phyloP scores from a whole-genome alignment of 164 flowering plant genomes.

The Platanus orientalis region DNA sequence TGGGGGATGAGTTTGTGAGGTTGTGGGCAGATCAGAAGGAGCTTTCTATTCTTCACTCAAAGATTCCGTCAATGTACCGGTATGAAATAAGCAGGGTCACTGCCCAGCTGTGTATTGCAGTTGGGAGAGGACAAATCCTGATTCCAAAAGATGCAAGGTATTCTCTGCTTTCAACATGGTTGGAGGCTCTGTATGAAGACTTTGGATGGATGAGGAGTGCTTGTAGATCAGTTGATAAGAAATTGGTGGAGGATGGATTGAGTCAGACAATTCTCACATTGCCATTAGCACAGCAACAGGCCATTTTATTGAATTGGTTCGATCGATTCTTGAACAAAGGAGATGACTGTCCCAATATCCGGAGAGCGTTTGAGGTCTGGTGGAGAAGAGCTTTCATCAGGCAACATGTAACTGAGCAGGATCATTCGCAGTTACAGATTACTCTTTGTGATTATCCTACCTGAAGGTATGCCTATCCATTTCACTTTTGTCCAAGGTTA shows the following conservation, averaged over 20 bases:
- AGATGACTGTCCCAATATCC: constrained; percentile 86
- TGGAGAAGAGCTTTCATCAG: constrained; percentile 87
- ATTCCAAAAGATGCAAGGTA: constrained; percentile 59
- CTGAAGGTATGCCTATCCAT: constrained; percentile 16
- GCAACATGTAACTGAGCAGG: constrained; percentile 36
- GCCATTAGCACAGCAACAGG: constrained; percentile 69
- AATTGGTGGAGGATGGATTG: constrained; percentile 78
- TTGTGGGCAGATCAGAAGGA: constrained; percentile 92
- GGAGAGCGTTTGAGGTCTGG: constrained; percentile 89
- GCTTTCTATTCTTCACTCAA: constrained; percentile 74
- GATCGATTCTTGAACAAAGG: constrained; percentile 72
- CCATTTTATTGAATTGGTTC: constrained; percentile 70
- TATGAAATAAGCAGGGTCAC: constrained; percentile 83
- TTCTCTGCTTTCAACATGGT: constrained; percentile 70
- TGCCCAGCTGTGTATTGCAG: constrained; percentile 73
- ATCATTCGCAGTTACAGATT: constrained; percentile 50
- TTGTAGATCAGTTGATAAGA: constrained; percentile 60
- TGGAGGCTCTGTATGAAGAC: constrained; percentile 83
- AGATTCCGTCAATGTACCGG: constrained; percentile 68
- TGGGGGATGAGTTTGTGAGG: constrained; percentile 79
- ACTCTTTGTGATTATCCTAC: constrained; percentile 44
- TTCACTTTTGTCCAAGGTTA: neutral
- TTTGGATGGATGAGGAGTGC: constrained; percentile 87
- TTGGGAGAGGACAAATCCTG: constrained; percentile 73
- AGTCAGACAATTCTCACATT: constrained; percentile 83